These are phyloP conservation scores for Naumovozyma castellii DNA, from an alignment of 805 yeast species.

Conservation along the genomic window DNA sequence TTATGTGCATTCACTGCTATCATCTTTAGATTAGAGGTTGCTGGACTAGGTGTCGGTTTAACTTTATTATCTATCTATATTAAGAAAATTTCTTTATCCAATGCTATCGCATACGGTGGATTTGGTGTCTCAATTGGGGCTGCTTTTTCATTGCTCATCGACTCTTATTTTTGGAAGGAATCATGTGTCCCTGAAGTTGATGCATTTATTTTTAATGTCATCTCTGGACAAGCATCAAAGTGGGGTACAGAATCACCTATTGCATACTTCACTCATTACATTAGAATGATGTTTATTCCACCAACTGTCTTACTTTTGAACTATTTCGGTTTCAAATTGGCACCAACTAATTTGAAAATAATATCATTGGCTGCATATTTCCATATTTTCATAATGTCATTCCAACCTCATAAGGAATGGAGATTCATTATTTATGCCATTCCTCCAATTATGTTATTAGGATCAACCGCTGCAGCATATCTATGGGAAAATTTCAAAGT, in stretches of 20 bases:
- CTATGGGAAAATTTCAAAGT: slow-evolving; percentile 29
- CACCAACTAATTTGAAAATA: slow-evolving; percentile 34
- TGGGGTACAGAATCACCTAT: slow-evolving; percentile 82
- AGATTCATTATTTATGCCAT: slow-evolving; percentile 70
- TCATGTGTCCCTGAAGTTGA: slow-evolving; percentile 63
- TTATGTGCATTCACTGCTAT: slow-evolving; percentile 53
- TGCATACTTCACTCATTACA: slow-evolving; percentile 50
- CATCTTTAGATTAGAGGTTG: slow-evolving; percentile 65
- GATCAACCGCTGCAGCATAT: slow-evolving; percentile 49
- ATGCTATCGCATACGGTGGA: slow-evolving; percentile 33
- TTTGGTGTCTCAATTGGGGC: slow-evolving; percentile 37
- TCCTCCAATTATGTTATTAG: slow-evolving; percentile 58
- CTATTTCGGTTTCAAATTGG: slow-evolving; percentile 32
- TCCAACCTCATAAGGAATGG: slow-evolving; percentile 92
- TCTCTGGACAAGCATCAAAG: slow-evolving; percentile 59
- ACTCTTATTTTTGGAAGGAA: slow-evolving; percentile 67
- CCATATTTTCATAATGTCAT: slow-evolving; percentile 56
- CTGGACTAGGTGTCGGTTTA: slow-evolving; percentile 43
- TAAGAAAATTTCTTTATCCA: slow-evolving; percentile 37
- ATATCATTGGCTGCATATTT: slow-evolving; percentile 42
- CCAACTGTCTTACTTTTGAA: slow-evolving; percentile 37
- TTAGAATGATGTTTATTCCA: slow-evolving; percentile 35
- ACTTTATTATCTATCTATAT: slow-evolving; percentile 37
- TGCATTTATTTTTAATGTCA: slow-evolving; percentile 64
- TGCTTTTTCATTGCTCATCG: slow-evolving; percentile 48